phyloP scores from a whole-genome alignment of 352 stramenopile genomes.

The Achlya hypogyna region DNA sequence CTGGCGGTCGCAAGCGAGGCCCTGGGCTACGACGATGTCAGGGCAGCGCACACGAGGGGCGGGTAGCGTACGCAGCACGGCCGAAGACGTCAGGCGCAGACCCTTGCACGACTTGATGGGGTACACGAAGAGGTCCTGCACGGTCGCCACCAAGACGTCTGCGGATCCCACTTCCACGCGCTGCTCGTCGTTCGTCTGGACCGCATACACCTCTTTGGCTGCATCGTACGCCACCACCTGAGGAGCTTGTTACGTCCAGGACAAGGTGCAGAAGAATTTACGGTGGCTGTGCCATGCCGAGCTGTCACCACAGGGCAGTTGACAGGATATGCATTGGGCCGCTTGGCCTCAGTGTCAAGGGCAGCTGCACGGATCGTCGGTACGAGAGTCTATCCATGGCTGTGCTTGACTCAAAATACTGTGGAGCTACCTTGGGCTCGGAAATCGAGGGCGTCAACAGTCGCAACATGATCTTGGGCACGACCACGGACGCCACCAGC shows the following conservation, averaged over 20 bases:
- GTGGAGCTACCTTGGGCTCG: neutral
- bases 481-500: neutral
- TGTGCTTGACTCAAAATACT: neutral
- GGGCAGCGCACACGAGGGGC: neutral
- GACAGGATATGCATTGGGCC: conserved; percentile 8
- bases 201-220: conserved; percentile 26
- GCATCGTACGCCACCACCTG: conserved; percentile 27
- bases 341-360: neutral
- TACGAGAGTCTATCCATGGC: neutral
- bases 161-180: conserved; percentile 19
- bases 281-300: neutral
- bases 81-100: conserved; percentile 34
- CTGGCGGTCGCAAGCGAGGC: conserved; percentile 55
- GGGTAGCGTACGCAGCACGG: conserved; percentile 32
- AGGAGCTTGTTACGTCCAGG: neutral
- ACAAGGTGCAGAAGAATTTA: neutral
- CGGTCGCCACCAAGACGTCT: conserved; percentile 27
- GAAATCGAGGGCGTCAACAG: neutral
- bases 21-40: conserved; percentile 26
- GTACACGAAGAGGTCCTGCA: conserved; percentile 60
- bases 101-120: conserved; percentile 77
- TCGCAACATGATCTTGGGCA: neutral
- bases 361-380: neutral
- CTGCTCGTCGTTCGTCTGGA: conserved; percentile 18
- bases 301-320: conserved; percentile 5